phyloP scores from a whole-genome alignment of 192 early-diverging fungal genomes.

The Podila horticola region DNA sequence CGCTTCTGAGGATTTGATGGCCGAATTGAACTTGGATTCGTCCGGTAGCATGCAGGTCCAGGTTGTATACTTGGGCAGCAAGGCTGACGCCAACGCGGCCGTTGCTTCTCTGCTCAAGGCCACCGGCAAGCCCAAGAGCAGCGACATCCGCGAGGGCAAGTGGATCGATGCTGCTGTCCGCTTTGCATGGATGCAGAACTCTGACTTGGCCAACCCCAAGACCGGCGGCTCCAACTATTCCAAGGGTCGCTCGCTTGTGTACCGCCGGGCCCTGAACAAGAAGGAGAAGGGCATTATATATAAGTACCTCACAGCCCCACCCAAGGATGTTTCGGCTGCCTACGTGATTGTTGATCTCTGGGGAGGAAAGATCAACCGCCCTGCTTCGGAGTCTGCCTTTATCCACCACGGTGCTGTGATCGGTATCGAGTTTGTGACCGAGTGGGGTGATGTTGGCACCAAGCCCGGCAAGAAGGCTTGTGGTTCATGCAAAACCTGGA shows the following conservation, averaged over 20 bases:
- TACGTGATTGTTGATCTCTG: slow-evolving; percentile 56
- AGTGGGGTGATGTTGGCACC: slow-evolving; percentile 32
- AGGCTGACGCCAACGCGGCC: slow-evolving; percentile 10
- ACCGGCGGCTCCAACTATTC: slow-evolving; percentile 33
- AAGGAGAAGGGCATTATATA: slow-evolving; percentile 29
- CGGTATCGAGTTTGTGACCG: slow-evolving; percentile 53
- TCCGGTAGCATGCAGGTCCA: slow-evolving; percentile 19
- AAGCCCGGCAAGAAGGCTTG: slow-evolving; percentile 43
- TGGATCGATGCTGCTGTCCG: slow-evolving; percentile 39
- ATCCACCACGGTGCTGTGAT: slow-evolving; percentile 43
- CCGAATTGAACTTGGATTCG: slow-evolving; percentile 42
- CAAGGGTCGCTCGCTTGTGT: slow-evolving; percentile 44
- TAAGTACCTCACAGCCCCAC: slow-evolving; percentile 23
- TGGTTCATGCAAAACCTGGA: slow-evolving; percentile 34
- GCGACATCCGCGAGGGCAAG: slow-evolving; percentile 25
- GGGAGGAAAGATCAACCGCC: slow-evolving; percentile 31
- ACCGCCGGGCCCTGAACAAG: slow-evolving; percentile 24
- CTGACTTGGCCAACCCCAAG: neutral
- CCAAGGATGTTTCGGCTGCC: slow-evolving; percentile 18
- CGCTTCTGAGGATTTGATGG: slow-evolving; percentile 37
- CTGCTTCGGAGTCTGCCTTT: slow-evolving; percentile 28
- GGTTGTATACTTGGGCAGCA: slow-evolving; percentile 45
- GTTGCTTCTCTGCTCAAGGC: slow-evolving; percentile 27
- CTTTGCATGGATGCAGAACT: slow-evolving; percentile 17
- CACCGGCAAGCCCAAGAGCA: slow-evolving; percentile 5